Evolutionary conservation across 306 rosid species (phyloP).

Genomic region (Cucurbita maxima): DNA sequence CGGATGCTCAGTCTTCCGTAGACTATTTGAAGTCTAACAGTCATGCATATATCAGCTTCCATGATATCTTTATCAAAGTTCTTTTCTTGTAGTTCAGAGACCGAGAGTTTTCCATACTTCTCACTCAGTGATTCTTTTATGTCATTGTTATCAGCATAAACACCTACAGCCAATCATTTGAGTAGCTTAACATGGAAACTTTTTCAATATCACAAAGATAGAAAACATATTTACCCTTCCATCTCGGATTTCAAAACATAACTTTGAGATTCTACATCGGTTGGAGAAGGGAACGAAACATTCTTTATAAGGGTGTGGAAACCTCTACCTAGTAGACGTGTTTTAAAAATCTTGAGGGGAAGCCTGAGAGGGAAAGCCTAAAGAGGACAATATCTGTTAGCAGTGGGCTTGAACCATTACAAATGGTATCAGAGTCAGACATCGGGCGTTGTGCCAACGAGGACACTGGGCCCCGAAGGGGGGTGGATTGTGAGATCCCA

Average conservation of each 20-base stretch:
- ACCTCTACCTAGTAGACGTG: no score
- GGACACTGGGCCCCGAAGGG: no score
- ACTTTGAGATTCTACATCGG: no score
- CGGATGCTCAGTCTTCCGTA: constrained; percentile 72
- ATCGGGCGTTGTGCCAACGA: no score
- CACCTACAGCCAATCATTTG: constrained; percentile 33
- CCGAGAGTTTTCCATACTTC: constrained; percentile 45
- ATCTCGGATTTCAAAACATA: not conserved
- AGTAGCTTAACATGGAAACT: not conserved
- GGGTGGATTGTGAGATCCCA: no score
- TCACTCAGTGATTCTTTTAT: constrained; percentile 32
- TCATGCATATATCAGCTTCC: constrained; percentile 64
- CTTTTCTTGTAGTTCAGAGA: constrained; percentile 35
- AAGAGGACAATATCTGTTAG: no score
- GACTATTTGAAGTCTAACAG: constrained; percentile 78
- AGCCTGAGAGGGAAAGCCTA: no score
- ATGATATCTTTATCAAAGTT: constrained; percentile 46
- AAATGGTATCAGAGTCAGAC: no score
- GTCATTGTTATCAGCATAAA: constrained; percentile 57
- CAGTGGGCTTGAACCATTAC: no score
- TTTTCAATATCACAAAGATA: not conserved
- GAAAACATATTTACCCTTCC: not conserved
- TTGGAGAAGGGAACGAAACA: not conserved
- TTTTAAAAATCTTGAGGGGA: no score
- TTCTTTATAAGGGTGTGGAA: no score